phyloP scores from a whole-genome alignment of 1,139 yeast genomes.

The Arxiozyma bovina region DNA sequence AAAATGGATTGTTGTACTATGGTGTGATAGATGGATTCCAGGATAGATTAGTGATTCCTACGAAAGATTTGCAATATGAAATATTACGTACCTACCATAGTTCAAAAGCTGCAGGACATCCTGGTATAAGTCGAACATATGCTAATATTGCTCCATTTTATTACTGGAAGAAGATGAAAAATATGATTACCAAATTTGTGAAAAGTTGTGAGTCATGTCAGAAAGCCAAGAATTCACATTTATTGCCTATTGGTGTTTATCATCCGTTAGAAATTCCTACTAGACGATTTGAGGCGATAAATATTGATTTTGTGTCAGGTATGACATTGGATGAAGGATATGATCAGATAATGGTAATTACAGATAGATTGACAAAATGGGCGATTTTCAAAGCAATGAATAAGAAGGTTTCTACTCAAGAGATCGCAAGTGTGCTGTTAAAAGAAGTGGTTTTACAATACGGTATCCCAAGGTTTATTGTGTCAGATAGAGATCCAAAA shows the following conservation, averaged over 20 bases:
- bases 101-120: not conserved
- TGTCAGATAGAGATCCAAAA: constrained; percentile 1
- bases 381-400: not conserved
- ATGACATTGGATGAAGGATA: not conserved
- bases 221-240: not conserved
- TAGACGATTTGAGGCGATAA: not conserved
- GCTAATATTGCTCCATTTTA: not conserved
- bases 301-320: constrained; percentile 2
- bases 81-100: not conserved
- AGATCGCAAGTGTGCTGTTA: not conserved
- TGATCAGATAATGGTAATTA: not conserved
- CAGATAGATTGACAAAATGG: constrained; percentile 1
- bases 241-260: not conserved
- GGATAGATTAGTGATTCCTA: not conserved
- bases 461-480: constrained; percentile 1
- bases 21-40: not conserved
- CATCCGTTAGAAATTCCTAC: not conserved
- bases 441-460: not conserved
- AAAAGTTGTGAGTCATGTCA: constrained; percentile 1
- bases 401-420: not conserved
- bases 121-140: not conserved
- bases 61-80: not conserved
- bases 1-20: not conserved
- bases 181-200: not conserved
- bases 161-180: not conserved